Conservation (phyloP, 177 flowering plant species). For the Vitis hybrid region DNA sequence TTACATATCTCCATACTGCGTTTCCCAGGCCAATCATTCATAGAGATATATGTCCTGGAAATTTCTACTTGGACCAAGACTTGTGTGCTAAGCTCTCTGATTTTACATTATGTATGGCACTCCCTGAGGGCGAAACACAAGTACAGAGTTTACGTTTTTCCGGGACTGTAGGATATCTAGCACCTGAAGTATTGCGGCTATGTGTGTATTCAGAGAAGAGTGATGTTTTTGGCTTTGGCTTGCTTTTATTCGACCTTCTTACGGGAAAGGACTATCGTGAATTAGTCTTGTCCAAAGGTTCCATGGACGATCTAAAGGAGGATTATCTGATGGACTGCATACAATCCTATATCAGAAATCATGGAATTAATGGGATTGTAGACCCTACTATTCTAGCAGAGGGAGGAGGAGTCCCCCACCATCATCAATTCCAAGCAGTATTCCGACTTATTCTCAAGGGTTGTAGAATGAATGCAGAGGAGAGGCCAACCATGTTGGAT, state of each 20-base stretch:
- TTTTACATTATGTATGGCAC: neutral
- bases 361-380: conserved; percentile 2
- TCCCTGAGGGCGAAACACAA: conserved; percentile 8
- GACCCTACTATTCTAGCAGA: conserved; percentile 9
- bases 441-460: conserved; percentile 11
- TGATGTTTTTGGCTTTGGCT: conserved; percentile 15
- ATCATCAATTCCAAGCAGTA: conserved; percentile 13
- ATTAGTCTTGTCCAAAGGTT: neutral
- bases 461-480: neutral
- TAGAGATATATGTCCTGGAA: neutral
- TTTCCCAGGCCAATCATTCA: conserved; percentile 10
- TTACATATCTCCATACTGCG: conserved; percentile 15
- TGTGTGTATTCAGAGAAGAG: neutral
- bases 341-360: neutral
- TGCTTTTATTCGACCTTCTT: conserved; percentile 9
- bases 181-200: neutral
- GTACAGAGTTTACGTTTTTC: neutral
- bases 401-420: neutral
- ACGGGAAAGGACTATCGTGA: neutral
- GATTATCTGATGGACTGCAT: neutral
- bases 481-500: neutral
- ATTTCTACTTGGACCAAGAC: neutral
- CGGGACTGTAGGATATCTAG: neutral
- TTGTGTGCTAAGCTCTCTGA: conserved; percentile 2
- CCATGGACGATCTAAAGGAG: too few relatives aligned